Conservation (phyloP, 2,329 filamentous ascomycete species). For the Nannizziopsis arthrosporioides region DNA sequence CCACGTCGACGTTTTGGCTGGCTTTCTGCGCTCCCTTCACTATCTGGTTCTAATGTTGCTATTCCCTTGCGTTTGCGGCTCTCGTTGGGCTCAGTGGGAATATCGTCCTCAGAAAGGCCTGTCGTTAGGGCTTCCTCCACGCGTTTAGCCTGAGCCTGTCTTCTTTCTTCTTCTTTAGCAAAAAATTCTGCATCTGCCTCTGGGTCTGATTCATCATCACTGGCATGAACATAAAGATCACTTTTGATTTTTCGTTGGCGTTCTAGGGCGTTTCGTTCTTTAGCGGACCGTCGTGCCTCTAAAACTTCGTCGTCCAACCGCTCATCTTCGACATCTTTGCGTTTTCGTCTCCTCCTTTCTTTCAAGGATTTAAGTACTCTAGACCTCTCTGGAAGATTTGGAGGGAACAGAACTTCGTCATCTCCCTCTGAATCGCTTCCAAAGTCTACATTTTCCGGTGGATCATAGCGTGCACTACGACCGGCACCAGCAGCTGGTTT, state of each 20-base stretch:
- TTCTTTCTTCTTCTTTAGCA: conserved; percentile 56
- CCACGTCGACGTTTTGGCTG: conserved; percentile 9
- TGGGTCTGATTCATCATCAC: conserved; percentile 79
- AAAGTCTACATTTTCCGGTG: conserved; percentile 45
- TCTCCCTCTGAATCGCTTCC: conserved; percentile 59
- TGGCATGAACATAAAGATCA: conserved; percentile 64
- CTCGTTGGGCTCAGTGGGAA: conserved; percentile 8
- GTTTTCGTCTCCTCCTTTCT: conserved; percentile 49
- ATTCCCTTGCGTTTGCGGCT: conserved; percentile 14
- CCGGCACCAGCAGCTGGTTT: conserved; percentile 41
- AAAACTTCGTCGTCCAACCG: conserved; percentile 51
- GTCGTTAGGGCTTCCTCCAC: conserved; percentile 40
- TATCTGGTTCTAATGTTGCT: conserved; percentile 10
- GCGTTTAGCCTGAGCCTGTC: conserved; percentile 44
- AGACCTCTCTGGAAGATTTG: conserved; percentile 36
- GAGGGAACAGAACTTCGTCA: conserved; percentile 55
- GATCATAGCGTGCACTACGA: conserved; percentile 20
- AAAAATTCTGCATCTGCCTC: conserved; percentile 68
- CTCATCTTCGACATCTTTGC: conserved; percentile 36
- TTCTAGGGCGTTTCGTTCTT: conserved; percentile 59
- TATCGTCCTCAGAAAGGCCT: conserved; percentile 22
- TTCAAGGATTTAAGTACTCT: conserved; percentile 48
- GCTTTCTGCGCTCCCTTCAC: conserved; percentile 15
- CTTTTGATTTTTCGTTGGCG: conserved; percentile 74
- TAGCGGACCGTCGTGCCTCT: conserved; percentile 48